A percentile compares a stretch with the other conserved stretches of the same genome.
Evolutionary conservation across 345 rosid genomes (phyloP).

Genomic region (Microcos paniculata): DNA sequence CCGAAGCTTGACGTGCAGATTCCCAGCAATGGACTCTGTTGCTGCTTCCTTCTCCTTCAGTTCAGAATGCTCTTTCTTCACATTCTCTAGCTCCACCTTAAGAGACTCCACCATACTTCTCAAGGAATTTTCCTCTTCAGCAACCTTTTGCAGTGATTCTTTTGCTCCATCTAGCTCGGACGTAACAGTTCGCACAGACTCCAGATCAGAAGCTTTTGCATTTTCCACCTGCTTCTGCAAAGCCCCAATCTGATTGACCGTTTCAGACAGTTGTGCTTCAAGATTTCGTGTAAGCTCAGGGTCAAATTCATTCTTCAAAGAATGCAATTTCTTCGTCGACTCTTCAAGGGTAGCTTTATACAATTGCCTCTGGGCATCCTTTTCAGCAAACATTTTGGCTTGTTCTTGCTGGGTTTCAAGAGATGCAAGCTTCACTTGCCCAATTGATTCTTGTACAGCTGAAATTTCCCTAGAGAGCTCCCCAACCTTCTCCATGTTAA

Average conservation of each 20-base stretch:
- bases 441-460: conserved; percentile 67
- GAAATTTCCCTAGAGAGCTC: conserved; percentile 78
- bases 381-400: conserved; percentile 61
- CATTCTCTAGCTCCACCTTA: conserved; percentile 63
- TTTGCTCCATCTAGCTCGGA: conserved; percentile 82
- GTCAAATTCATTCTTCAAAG: conserved; percentile 64
- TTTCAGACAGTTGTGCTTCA: conserved; percentile 61
- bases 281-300: conserved; percentile 63
- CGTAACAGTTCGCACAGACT: conserved; percentile 62
- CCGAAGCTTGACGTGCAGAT: conserved; percentile 72
- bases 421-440: conserved; percentile 77
- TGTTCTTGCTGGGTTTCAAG: conserved; percentile 69
- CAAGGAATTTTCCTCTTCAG: conserved; percentile 73
- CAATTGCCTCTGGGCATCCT: conserved; percentile 60
- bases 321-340: conserved; percentile 52
- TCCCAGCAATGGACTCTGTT: conserved; percentile 78
- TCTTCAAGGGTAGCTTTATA: conserved; percentile 67
- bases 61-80: conserved; percentile 69
- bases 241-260: conserved; percentile 52
- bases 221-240: conserved; percentile 70
- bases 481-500: conserved; percentile 65
- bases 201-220: conserved; percentile 75
- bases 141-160: conserved; percentile 68
- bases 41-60: conserved; percentile 80
- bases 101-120: conserved; percentile 65